phyloP scores from a whole-genome alignment of 441 rosid species.

The Dalechampia spathulata region DNA sequence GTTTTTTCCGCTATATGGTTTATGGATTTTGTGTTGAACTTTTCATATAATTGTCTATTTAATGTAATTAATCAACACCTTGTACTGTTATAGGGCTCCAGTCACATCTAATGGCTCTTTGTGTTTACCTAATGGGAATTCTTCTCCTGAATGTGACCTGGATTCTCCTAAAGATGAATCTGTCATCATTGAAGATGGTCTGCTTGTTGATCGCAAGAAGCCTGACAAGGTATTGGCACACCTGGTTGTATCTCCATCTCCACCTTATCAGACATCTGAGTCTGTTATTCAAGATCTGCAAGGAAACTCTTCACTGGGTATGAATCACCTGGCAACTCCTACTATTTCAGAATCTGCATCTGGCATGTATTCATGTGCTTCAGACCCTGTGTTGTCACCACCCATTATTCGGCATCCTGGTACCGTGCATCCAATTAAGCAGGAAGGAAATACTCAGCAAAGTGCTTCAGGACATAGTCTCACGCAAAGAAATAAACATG shows the following conservation, averaged over 20 bases:
- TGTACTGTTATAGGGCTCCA: conserved; percentile 28
- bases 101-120: conserved; percentile 29
- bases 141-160: conserved; percentile 17
- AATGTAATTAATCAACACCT: neutral
- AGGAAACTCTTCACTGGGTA: conserved; percentile 23
- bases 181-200: conserved; percentile 21
- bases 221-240: conserved; percentile 7
- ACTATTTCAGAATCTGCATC: conserved; percentile 22
- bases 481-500: no score
- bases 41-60: neutral
- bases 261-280: neutral
- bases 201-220: conserved; percentile 22
- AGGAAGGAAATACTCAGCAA: conserved; percentile 20
- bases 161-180: conserved; percentile 16
- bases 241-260: conserved; percentile 17
- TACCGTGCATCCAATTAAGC: conserved; percentile 24
- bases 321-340: conserved; percentile 23
- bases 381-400: conserved; percentile 35
- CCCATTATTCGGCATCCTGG: conserved; percentile 21
- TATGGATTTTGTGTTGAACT: no score
- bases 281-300: conserved; percentile 23
- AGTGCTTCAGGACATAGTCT: conserved; percentile 28
- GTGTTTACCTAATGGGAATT: conserved; percentile 36
- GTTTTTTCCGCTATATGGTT: no score
- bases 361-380: conserved; percentile 31